Conservation (phyloP, 257 asterid species). For the Thymus mandschuricus region DNA sequence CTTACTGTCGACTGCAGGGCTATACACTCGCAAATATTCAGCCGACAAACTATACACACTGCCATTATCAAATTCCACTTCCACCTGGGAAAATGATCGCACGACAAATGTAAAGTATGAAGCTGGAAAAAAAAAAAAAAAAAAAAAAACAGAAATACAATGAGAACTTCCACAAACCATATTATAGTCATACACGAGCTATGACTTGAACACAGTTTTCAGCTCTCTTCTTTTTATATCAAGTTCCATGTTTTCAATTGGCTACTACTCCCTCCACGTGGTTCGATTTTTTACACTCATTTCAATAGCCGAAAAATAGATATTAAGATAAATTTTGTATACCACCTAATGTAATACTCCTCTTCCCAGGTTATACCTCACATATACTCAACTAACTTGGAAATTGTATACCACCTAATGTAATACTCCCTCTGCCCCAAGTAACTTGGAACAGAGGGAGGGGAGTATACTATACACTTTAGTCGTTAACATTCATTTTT, state of each 20-base stretch:
- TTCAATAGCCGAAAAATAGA: no score
- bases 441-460: no score
- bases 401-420: no score
- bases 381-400: no score
- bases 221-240: neutral
- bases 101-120: neutral
- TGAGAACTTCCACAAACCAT: neutral
- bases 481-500: no score
- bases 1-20: conserved; percentile 88
- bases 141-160: neutral
- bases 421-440: no score
- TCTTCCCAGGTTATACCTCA: no score
- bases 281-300: no score
- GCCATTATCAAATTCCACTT: conserved; percentile 70
- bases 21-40: conserved; percentile 74
- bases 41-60: conserved; percentile 60
- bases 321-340: no score
- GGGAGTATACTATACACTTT: no score
- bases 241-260: neutral
- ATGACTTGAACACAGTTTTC: neutral
- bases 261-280: neutral
- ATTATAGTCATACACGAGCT: neutral
- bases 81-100: conserved; percentile 53
- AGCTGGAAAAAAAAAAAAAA: conserved; percentile 6
- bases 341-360: no score